These are phyloP conservation scores for Aurinia saxatilis DNA, from an alignment of 345 rosid genomes.

Conservation along the genomic window DNA sequence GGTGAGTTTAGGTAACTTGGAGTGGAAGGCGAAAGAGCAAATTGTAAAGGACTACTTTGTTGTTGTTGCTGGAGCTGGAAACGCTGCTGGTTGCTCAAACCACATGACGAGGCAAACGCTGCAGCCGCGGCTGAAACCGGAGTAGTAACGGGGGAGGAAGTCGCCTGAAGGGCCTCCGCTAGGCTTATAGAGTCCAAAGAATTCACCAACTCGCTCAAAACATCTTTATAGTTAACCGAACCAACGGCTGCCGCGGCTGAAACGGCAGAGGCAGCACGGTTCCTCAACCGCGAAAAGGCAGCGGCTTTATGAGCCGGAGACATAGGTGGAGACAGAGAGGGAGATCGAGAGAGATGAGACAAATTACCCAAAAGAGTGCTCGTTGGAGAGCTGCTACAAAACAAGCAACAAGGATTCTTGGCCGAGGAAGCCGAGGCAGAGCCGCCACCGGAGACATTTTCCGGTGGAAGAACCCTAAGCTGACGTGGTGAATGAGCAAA, in stretches of 20 bases:
- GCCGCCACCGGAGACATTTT: slow-evolving; percentile 8
- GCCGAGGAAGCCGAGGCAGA: not conserved
- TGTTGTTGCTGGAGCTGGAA: slow-evolving; percentile 6
- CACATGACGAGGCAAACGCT: slow-evolving; percentile 18
- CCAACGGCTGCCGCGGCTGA: slow-evolving; percentile 13
- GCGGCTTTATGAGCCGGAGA: slow-evolving; percentile 48
- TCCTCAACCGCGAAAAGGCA: slow-evolving; percentile 30
- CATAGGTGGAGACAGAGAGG: slow-evolving; percentile 61
- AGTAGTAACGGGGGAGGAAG: slow-evolving; percentile 14
- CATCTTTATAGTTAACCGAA: slow-evolving; percentile 44
- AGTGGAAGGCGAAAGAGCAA: slow-evolving; percentile 24
- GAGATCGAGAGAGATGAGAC: slow-evolving; percentile 44
- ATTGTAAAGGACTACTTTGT: slow-evolving; percentile 23
- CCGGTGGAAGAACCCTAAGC: slow-evolving; percentile 46
- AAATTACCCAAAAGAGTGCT: slow-evolving; percentile 57
- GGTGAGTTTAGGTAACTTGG: slow-evolving; percentile 23
- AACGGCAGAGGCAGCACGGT: slow-evolving; percentile 23
- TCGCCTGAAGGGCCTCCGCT: slow-evolving; percentile 23
- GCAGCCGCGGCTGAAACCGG: slow-evolving; percentile 20
- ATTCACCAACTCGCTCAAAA: slow-evolving; percentile 45
- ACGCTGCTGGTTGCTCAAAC: slow-evolving; percentile 20
- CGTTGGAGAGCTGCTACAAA: slow-evolving; percentile 66
- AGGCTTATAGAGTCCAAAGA: slow-evolving; percentile 39
- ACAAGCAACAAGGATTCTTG: slow-evolving; percentile 41
- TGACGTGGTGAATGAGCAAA: slow-evolving; percentile 66